These are phyloP conservation scores for Talaromyces sp. DNA, from an alignment of 2,329 filamentous ascomycete species.

Conservation along the genomic window DNA sequence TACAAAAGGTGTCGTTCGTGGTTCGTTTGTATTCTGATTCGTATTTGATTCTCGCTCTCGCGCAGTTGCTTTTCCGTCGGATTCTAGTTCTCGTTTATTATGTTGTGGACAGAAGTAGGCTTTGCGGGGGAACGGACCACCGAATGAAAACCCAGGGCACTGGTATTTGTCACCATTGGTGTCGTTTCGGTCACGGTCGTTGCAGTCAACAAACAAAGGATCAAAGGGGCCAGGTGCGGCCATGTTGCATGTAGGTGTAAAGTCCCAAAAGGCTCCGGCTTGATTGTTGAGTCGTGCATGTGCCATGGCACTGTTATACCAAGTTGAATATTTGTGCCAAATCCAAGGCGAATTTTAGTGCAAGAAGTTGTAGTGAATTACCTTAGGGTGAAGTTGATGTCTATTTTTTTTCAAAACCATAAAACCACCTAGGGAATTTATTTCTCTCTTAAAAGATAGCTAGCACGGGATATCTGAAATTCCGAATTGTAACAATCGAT, in stretches of 20 bases:
- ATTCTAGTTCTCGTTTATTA: neutral
- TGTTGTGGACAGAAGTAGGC: neutral
- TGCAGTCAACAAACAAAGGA: neutral
- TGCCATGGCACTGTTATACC: too few relatives aligned
- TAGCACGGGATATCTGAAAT: too few relatives aligned
- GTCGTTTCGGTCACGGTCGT: neutral
- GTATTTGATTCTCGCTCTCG: neutral
- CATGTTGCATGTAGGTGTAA: neutral
- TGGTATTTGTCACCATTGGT: neutral
- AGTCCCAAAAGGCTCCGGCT: neutral
- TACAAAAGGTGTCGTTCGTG: neutral
- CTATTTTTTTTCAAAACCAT: too few relatives aligned
- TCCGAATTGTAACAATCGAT: too few relatives aligned
- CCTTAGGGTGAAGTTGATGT: too few relatives aligned
- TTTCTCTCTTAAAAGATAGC: too few relatives aligned
- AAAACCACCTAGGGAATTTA: too few relatives aligned
- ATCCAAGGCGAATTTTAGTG: neutral
- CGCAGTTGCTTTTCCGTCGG: neutral
- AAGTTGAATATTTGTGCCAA: neutral
- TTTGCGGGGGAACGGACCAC: neutral
- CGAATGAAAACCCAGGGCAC: neutral
- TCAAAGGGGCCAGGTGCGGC: neutral
- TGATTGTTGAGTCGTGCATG: neutral
- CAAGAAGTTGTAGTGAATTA: too few relatives aligned
- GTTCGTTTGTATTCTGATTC: neutral